Evolutionary conservation across 139 green algal species (phyloP).

Genomic region (Trebouxia sp.): DNA sequence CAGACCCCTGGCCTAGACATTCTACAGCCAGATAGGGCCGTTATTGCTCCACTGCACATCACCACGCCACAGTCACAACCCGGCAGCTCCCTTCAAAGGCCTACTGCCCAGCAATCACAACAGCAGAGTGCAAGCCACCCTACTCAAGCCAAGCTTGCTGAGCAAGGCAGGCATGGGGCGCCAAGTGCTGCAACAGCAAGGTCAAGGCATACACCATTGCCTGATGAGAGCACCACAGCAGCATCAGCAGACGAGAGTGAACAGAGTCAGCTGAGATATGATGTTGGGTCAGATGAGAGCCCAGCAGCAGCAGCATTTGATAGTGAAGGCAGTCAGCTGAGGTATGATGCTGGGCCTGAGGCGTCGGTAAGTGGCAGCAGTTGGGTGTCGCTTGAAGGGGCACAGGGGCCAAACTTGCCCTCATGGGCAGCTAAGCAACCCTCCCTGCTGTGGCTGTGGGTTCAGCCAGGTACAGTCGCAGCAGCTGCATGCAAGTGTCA

Average conservation of each 20-base stretch:
- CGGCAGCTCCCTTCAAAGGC: neutral
- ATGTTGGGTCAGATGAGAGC: neutral
- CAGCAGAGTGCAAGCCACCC: too few relatives aligned
- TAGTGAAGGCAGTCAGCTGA: neutral
- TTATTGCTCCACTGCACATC: neutral
- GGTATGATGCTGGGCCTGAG: constrained; percentile 1
- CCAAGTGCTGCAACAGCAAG: too few relatives aligned
- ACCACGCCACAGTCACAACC: neutral
- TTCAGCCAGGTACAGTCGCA: constrained; percentile 38
- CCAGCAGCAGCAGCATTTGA: neutral
- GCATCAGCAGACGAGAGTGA: neutral
- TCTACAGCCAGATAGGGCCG: constrained; percentile 15
- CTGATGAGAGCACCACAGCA: too few relatives aligned
- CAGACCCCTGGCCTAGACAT: neutral
- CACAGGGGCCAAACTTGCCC: constrained; percentile 35
- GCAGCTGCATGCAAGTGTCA: neutral
- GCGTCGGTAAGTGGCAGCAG: neutral
- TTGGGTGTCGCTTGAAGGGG: constrained; percentile 1
- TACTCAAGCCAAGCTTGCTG: too few relatives aligned
- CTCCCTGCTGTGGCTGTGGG: constrained; percentile 36
- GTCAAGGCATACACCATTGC: too few relatives aligned
- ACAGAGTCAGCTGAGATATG: neutral
- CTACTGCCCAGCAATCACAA: too few relatives aligned
- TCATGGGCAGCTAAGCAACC: constrained; percentile 16
- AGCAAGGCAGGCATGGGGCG: too few relatives aligned